Base-by-base conservation (phyloP, 768 basidiomycete species). In the Agaricus subrufescens region DNA sequence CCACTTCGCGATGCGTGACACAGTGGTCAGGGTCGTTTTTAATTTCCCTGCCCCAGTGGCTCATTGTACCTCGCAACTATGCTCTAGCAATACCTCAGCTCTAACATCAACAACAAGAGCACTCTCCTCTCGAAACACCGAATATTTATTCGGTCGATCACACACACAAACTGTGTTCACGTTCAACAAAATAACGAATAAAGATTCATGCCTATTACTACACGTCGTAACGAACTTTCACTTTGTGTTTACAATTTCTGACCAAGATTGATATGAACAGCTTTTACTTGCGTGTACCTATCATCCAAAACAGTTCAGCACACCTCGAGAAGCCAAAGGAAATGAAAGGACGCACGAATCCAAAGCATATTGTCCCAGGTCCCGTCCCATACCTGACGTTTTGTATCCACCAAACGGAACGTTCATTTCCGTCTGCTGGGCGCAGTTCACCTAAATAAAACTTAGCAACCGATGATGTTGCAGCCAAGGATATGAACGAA, bases 341-440 rank as follows among this genome's bases (percentile, higher is more conserved):
- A 14, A 50, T 48, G 30, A 42, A 37, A 38, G 27, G 6, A 75
- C 80, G 12, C 53, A 82, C 80, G 77, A 78, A 39, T 72, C 68
- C 54, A 81, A 60, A 14, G 83, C 86, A 65, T 87, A 85, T 69
- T 86, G 80, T 60, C 86, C 84, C 50, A 85, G 71, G 66, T 88
- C 87, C 57, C 86, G 75, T 14, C 86, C 87, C 57, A 87, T 80
- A 56, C 86, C 87, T 39, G 80, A 82, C 68, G 86, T 82, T 75
- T 87, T 89, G 77, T 75, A 89, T 39, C 87, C 86, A 50, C 86
- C 85, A 66, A 87, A 88, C 3, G 86, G 86, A 40, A 86, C 70
- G 52, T 74, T 69, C 15, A 76, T 66, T 62, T 83, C 74, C 8
- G 81, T 65, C 47, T 63, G 60, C 63, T 76, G 75, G 37, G 68